A percentile compares a stretch with the other conserved stretches of the same genome.
Conservation (phyloP, 225 moss, liverwort and hornwort species). For the Pseudoscleropodium purum region DNA sequence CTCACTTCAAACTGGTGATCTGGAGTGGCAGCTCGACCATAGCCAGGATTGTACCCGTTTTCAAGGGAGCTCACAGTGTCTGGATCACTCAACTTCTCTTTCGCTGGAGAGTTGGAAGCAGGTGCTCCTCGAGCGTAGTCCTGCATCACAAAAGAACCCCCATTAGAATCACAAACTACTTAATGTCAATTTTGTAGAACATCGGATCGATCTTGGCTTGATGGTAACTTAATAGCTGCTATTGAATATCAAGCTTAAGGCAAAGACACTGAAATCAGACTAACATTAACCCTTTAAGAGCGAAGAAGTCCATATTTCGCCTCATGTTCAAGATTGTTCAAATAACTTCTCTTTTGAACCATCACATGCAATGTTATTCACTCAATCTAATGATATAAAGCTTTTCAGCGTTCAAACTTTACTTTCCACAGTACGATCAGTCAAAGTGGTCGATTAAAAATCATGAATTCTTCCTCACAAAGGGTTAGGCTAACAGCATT, state of each 20-base stretch:
- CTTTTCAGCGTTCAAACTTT: no score
- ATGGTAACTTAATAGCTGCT: not conserved
- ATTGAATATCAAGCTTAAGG: not conserved
- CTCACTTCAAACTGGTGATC: conserved; percentile 51
- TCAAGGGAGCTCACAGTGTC: conserved; percentile 25
- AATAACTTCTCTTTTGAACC: not conserved
- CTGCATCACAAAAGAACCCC: not conserved
- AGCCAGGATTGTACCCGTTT: conserved; percentile 5
- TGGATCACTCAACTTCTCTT: conserved; percentile 21
- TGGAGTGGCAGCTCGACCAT: conserved; percentile 2
- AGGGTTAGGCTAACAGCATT: not conserved
- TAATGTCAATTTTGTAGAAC: not conserved
- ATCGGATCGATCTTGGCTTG: not conserved
- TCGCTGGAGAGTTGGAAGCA: conserved; percentile 1
- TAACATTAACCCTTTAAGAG: not conserved
- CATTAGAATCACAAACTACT: not conserved
- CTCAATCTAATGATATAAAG: not conserved
- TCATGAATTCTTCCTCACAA: not conserved
- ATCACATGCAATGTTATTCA: not conserved
- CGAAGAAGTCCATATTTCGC: no score
- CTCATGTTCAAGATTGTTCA: not conserved
- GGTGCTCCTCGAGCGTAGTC: not conserved
- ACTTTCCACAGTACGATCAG: not conserved
- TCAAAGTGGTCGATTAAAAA: not conserved
- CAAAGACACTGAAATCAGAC: not conserved